phyloP scores from a whole-genome alignment of 2,329 filamentous ascomycete species.

The Colletotrichum tofieldiae region DNA sequence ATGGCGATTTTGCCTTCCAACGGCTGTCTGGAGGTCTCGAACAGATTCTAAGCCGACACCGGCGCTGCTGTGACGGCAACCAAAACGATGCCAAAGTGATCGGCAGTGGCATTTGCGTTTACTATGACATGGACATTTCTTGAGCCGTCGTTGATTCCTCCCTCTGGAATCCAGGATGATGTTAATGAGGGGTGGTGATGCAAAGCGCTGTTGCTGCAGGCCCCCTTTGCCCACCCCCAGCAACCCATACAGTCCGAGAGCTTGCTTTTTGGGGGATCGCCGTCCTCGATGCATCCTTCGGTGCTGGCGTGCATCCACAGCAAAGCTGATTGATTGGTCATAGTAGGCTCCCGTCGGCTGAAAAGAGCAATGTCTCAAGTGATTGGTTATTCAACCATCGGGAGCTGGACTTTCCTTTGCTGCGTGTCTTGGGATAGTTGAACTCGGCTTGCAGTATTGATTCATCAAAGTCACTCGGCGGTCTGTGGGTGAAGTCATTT shows the following conservation, averaged over 20 bases:
- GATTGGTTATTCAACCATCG: background rate
- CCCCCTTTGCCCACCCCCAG: slow-evolving; percentile 5
- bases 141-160: background rate
- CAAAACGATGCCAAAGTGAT: slow-evolving; percentile 19
- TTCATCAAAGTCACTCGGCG: slow-evolving; percentile 11
- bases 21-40: slow-evolving; percentile 23
- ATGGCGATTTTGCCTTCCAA: slow-evolving; percentile 15
- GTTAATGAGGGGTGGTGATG: slow-evolving; percentile 29
- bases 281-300: slow-evolving; percentile 40
- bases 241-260: slow-evolving; percentile 6
- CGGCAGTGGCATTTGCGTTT: slow-evolving; percentile 1
- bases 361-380: slow-evolving; percentile 36
- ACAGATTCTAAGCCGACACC: slow-evolving; percentile 16
- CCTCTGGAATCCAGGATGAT: background rate
- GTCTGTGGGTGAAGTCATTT: background rate
- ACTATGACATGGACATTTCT: slow-evolving; percentile 12
- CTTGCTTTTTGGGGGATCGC: slow-evolving; percentile 31
- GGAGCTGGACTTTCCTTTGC: slow-evolving; percentile 19
- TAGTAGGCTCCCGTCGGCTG: background rate
- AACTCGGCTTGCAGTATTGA: slow-evolving; percentile 17
- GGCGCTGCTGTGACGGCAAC: slow-evolving; percentile 29
- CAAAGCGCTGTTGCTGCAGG: slow-evolving; percentile 31
- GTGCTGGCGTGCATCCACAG: slow-evolving; percentile 17
- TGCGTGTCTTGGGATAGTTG: slow-evolving; percentile 12
- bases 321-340: slow-evolving; percentile 25